phyloP scores from a whole-genome alignment of 2,329 filamentous ascomycete genomes.

The Ceratocystis eucalypticola region DNA sequence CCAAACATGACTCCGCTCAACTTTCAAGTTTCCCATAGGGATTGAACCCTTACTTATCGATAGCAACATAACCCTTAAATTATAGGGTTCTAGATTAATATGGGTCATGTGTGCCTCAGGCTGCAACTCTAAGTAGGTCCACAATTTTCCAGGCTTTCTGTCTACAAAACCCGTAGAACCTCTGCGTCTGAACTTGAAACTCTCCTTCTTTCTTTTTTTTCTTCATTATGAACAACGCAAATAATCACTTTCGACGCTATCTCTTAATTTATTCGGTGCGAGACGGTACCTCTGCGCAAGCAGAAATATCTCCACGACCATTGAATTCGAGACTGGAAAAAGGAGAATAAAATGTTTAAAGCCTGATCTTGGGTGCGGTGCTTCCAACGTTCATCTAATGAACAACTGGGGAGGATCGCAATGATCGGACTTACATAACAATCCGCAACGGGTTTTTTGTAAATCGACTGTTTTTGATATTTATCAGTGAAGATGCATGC shows the following conservation, averaged over 20 bases:
- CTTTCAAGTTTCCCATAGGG: neutral
- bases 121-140: neutral
- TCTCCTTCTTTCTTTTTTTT: conserved; percentile 24
- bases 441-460: neutral
- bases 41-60: neutral
- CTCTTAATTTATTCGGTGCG: conserved; percentile 30
- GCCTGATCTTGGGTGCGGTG: conserved; percentile 49
- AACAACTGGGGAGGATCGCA: conserved; percentile 42
- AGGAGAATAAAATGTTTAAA: conserved; percentile 36
- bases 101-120: neutral
- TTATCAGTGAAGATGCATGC: too few relatives aligned
- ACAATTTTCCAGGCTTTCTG: neutral
- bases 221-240: conserved; percentile 36
- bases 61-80: too few relatives aligned
- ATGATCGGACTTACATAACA: conserved; percentile 44
- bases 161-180: neutral
- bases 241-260: conserved; percentile 32
- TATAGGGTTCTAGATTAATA: neutral
- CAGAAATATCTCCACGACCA: conserved; percentile 35
- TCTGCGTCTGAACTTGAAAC: conserved; percentile 8
- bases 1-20: neutral
- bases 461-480: too few relatives aligned
- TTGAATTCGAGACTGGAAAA: conserved; percentile 34
- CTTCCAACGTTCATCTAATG: conserved; percentile 30
- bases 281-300: conserved; percentile 29